A percentile compares a stretch with the other conserved stretches of the same genome.
Conservation (phyloP, 345 rosid species). For the Eucalyptus cloeziana region DNA sequence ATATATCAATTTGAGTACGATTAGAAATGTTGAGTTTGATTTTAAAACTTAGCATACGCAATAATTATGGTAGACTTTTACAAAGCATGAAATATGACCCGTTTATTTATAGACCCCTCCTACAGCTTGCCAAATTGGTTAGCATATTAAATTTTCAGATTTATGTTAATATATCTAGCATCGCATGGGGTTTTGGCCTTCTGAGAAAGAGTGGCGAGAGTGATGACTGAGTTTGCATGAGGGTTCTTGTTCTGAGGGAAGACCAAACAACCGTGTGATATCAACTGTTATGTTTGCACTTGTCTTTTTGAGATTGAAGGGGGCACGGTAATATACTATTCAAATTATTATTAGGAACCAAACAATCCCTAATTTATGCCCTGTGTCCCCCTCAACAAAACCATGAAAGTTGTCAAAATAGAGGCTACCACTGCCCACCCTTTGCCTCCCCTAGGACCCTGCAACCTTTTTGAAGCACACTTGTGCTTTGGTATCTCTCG, state of each 20-base stretch:
- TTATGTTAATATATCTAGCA: background rate
- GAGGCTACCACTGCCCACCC: constrained; percentile 15
- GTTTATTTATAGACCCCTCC: background rate
- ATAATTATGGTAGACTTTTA: background rate
- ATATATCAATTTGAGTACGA: background rate
- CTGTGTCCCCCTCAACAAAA: constrained; percentile 59
- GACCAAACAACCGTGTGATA: background rate
- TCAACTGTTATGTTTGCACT: background rate
- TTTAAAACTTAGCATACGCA: background rate
- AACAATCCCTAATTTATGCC: constrained; percentile 44
- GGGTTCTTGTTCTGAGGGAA: background rate
- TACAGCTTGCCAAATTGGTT: background rate
- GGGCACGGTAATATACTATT: background rate
- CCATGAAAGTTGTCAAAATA: constrained; percentile 37
- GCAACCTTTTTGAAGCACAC: constrained; percentile 1
- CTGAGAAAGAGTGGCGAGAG: background rate
- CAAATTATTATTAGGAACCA: constrained; percentile 5
- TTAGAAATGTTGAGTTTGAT: background rate
- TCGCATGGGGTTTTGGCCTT: background rate
- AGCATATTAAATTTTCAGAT: background rate
- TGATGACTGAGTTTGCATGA: background rate
- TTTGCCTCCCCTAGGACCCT: constrained; percentile 36
- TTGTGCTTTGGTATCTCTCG: constrained; percentile 28
- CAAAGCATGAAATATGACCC: background rate
- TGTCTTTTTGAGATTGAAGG: background rate